Percentiles rank a stretch among this genome's conserved stretches.
Conservation (phyloP, 2,329 filamentous ascomycete genomes). For the Paracoccidioides brasiliensis region DNA sequence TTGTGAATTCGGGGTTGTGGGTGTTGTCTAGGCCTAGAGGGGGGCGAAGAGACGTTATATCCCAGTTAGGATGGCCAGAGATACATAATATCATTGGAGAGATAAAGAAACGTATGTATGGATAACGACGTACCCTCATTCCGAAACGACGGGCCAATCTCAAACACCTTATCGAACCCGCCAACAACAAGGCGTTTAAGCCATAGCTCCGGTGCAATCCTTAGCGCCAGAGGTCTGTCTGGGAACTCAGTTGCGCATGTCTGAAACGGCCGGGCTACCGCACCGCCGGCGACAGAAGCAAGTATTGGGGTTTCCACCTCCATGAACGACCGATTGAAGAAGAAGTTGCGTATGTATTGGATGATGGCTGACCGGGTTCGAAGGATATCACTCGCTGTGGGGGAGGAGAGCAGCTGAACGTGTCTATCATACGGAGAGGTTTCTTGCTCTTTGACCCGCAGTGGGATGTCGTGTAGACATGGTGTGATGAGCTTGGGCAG, state of each 20-base stretch:
- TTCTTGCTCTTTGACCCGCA: conserved; percentile 55
- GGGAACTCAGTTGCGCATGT: conserved; percentile 66
- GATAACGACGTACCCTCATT: conserved; percentile 56
- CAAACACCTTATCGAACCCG: conserved; percentile 77
- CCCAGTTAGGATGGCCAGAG: background rate
- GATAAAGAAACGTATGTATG: background rate
- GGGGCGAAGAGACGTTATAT: background rate
- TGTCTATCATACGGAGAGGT: conserved; percentile 65
- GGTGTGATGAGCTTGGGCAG: conserved; percentile 64
- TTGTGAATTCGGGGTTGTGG: conserved; percentile 95
- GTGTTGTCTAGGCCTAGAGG: conserved; percentile 56
- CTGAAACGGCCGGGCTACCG: conserved; percentile 72
- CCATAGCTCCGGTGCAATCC: conserved; percentile 91
- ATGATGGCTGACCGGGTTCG: conserved; percentile 63
- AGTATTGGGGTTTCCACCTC: conserved; percentile 90
- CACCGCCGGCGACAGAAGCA: conserved; percentile 70
- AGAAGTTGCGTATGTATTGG: conserved; percentile 58
- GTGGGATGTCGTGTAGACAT: conserved; percentile 65
- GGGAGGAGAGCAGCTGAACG: conserved; percentile 72
- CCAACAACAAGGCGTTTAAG: conserved; percentile 84
- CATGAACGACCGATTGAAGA: conserved; percentile 59
- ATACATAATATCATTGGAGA: background rate
- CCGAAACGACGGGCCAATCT: conserved; percentile 82
- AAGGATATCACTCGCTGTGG: conserved; percentile 53
- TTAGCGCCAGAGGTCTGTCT: conserved; percentile 57